Evolutionary conservation across 1,284 basidiomycete species (phyloP).

Genomic region (Phenoliferia sp.): DNA sequence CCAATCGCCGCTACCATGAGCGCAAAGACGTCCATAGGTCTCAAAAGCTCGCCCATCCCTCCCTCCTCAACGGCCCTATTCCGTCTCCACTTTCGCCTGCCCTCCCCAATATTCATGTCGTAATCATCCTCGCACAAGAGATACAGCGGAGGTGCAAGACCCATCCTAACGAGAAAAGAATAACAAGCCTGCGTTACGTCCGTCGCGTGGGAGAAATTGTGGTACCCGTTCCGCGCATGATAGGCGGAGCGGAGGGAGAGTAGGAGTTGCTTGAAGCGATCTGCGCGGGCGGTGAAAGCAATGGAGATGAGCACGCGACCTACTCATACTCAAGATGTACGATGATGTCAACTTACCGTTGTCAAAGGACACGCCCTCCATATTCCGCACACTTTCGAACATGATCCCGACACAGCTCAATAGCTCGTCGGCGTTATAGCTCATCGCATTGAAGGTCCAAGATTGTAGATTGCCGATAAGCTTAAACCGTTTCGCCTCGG

Average conservation of each 20-base stretch:
- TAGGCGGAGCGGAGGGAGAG: slow-evolving; percentile 79
- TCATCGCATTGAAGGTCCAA: slow-evolving; percentile 85
- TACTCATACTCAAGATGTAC: no score
- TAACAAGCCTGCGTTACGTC: slow-evolving; percentile 91
- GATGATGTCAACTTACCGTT: slow-evolving; percentile 62
- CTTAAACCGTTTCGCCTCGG: slow-evolving; percentile 31
- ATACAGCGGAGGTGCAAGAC: slow-evolving; percentile 68
- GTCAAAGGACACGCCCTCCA: slow-evolving; percentile 66
- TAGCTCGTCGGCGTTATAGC: slow-evolving; percentile 69
- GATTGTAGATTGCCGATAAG: slow-evolving; percentile 61
- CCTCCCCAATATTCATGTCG: slow-evolving; percentile 23
- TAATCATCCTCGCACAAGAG: slow-evolving; percentile 44
- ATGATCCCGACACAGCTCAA: slow-evolving; percentile 73
- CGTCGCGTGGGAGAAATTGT: slow-evolving; percentile 90
- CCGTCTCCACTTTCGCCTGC: slow-evolving; percentile 35
- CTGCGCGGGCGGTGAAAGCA: slow-evolving; percentile 26
- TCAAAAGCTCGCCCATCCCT: slow-evolving; percentile 51
- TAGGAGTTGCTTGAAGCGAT: slow-evolving; percentile 67
- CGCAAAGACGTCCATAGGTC: slow-evolving; percentile 69
- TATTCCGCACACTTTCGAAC: slow-evolving; percentile 50
- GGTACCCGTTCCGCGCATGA: slow-evolving; percentile 82
- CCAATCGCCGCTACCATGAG: slow-evolving; percentile 85
- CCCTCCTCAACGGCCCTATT: slow-evolving; percentile 50
- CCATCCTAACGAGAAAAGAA: slow-evolving; percentile 69
- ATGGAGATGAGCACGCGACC: background rate